A percentile compares a stretch with the other conserved stretches of the same genome.
These are phyloP conservation scores for Candida freyschussii DNA, from an alignment of 1,139 yeast genomes.

Conservation along the genomic window DNA sequence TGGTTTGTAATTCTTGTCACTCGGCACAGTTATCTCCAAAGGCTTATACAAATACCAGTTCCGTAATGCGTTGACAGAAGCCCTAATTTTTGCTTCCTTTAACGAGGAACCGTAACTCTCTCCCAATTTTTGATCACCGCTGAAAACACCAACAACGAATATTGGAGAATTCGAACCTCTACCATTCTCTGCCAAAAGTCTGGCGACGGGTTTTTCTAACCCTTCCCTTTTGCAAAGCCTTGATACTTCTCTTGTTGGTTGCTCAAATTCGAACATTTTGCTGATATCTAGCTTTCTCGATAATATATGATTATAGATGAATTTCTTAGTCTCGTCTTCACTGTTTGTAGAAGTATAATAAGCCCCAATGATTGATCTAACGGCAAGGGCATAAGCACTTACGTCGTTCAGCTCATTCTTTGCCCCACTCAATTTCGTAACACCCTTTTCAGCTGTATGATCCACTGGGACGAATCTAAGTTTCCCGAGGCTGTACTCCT, in stretches of 20 bases:
- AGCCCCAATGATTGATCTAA: conserved; percentile 69
- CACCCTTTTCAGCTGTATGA: conserved; percentile 37
- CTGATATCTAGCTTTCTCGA: conserved; percentile 74
- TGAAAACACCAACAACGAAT: conserved; percentile 86
- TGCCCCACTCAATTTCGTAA: conserved; percentile 30
- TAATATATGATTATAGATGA: conserved; percentile 67
- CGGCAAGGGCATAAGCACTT: conserved; percentile 48
- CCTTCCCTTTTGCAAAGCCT: conserved; percentile 74
- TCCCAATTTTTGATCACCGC: conserved; percentile 79
- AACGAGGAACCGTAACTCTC: conserved; percentile 95
- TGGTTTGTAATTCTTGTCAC: conserved; percentile 40
- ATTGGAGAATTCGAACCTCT: conserved; percentile 80
- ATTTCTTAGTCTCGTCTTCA: conserved; percentile 53
- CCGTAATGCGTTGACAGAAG: conserved; percentile 86
- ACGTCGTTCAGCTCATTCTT: conserved; percentile 27
- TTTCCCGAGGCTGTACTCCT: conserved; percentile 58
- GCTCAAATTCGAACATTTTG: conserved; percentile 70
- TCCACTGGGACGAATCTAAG: conserved; percentile 43
- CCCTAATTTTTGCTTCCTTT: conserved; percentile 87
- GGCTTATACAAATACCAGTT: conserved; percentile 92
- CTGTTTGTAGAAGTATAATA: conserved; percentile 60
- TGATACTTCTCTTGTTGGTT: conserved; percentile 83
- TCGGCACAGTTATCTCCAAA: conserved; percentile 53
- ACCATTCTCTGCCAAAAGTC: conserved; percentile 91
- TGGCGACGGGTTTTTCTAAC: conserved; percentile 70